phyloP scores from a whole-genome alignment of 345 rosid species.

The Durio zibethinus region DNA sequence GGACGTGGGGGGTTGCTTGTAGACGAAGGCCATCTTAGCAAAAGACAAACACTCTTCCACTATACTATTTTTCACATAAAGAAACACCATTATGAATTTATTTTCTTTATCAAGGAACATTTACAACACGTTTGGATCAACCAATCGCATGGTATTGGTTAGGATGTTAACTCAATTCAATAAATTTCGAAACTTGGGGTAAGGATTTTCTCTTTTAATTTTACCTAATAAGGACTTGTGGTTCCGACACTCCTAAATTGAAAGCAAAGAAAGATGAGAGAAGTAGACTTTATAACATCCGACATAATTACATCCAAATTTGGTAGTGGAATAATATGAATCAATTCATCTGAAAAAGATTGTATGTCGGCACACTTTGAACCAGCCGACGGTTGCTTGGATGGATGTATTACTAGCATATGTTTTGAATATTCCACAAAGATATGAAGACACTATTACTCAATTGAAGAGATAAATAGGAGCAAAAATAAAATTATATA shows the following conservation, averaged over 20 bases:
- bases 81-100: no score
- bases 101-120: background rate
- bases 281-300: background rate
- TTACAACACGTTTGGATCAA: background rate
- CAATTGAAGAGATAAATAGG: no score
- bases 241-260: background rate
- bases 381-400: no score
- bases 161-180: background rate
- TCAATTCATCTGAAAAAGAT: no score
- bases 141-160: background rate
- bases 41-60: background rate
- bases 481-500: no score
- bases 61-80: background rate
- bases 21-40: background rate
- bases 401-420: no score
- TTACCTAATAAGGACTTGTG: no score
- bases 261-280: background rate
- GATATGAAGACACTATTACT: background rate
- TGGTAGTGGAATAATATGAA: no score
- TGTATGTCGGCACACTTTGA: no score
- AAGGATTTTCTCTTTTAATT: no score
- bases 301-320: background rate
- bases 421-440: no score
- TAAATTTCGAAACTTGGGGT: background rate
- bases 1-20: no score